These are phyloP conservation scores for Rhodomyrtus tomentosa DNA, from an alignment of 345 rosid species.

Conservation along the genomic window DNA sequence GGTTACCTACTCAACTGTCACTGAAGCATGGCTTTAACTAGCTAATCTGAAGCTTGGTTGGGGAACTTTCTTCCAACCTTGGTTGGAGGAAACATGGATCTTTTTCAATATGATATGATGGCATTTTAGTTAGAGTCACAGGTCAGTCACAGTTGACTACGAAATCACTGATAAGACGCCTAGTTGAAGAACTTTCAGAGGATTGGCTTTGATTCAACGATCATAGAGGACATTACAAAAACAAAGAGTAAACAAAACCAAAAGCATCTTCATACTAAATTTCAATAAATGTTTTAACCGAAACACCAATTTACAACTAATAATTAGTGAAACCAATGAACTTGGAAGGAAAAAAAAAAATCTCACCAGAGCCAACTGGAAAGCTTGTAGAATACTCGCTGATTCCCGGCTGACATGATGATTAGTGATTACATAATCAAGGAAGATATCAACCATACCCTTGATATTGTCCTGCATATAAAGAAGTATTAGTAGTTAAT, in stretches of 20 bases:
- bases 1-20: not conserved
- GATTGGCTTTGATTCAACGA: not conserved
- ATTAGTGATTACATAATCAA: slow-evolving; percentile 64
- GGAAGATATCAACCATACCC: slow-evolving; percentile 43
- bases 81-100: not conserved
- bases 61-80: not conserved
- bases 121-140: not conserved
- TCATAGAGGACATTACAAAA: not conserved
- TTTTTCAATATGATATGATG: not conserved
- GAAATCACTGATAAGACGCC: not conserved
- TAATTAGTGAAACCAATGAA: not conserved
- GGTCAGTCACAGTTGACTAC: not conserved
- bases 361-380: slow-evolving; percentile 76
- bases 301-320: not conserved
- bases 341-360: not conserved
- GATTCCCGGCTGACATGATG: slow-evolving; percentile 49
- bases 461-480: slow-evolving; percentile 56
- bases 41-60: not conserved
- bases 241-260: not conserved
- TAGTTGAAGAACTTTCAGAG: not conserved
- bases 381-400: slow-evolving; percentile 56
- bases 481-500: not conserved
- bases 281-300: not conserved
- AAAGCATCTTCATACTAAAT: not conserved
- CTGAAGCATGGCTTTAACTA: not conserved